Evolutionary conservation across 495 filamentous ascomycete species (phyloP).

Genomic region (Neurospora sp.): DNA sequence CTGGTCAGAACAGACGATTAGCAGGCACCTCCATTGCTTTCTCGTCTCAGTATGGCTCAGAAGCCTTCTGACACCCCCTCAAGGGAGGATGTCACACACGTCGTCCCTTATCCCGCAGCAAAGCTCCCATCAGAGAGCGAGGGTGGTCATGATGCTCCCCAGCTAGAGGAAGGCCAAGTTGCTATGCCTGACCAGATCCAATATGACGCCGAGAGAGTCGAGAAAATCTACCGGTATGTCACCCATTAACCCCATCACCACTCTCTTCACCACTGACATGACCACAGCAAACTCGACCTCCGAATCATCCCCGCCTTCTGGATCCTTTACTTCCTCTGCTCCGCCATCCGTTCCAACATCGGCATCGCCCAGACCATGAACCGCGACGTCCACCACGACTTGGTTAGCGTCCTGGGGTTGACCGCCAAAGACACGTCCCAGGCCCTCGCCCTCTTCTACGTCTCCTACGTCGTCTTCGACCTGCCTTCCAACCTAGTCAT

Average conservation of each 20-base stretch:
- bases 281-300: conserved; percentile 58
- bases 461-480: conserved; percentile 83
- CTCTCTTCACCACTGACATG: background rate
- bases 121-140: conserved; percentile 13
- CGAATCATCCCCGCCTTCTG: conserved; percentile 89
- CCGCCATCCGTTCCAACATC: conserved; percentile 83
- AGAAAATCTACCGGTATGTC: conserved; percentile 51
- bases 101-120: conserved; percentile 1
- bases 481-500: conserved; percentile 84
- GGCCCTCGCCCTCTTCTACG: conserved; percentile 79
- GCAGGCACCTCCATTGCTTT: conserved; percentile 45
- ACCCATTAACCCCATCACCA: background rate
- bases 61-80: conserved; percentile 3
- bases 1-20: conserved; percentile 32
- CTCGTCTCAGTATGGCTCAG: conserved; percentile 37
- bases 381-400: conserved; percentile 51
- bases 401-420: conserved; percentile 55
- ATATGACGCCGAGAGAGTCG: conserved; percentile 45
- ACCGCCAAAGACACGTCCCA: conserved; percentile 68
- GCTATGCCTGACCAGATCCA: conserved; percentile 21
- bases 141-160: conserved; percentile 8
- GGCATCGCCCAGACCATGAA: conserved; percentile 91
- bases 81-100: conserved; percentile 7
- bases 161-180: conserved; percentile 6
- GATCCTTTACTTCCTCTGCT: conserved; percentile 88